Evolutionary conservation across 106 monocot species (phyloP).

Genomic region (Allium sativum): DNA sequence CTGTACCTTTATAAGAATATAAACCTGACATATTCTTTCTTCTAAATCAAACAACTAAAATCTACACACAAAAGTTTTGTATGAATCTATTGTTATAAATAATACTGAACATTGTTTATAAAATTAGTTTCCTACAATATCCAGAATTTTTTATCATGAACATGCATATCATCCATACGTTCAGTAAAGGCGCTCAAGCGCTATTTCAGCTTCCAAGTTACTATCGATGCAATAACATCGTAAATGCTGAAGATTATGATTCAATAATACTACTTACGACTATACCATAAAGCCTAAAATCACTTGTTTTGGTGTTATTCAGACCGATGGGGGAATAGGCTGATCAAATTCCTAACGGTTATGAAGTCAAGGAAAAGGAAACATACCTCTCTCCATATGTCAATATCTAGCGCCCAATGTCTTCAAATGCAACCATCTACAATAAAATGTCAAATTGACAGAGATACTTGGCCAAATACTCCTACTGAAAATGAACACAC

Average conservation of each 20-base stretch:
- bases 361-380: background rate
- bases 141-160: background rate
- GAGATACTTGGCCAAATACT: too few species aligned
- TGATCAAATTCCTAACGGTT: background rate
- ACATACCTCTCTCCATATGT: slow-evolving; percentile 84
- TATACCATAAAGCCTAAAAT: too few species aligned
- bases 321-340: too few species aligned
- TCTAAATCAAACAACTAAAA: too few species aligned
- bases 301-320: too few species aligned
- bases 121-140: slow-evolving; percentile 57
- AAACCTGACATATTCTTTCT: too few species aligned
- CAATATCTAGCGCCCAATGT: slow-evolving; percentile 81
- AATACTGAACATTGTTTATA: too few species aligned
- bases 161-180: background rate
- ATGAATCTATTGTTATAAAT: too few species aligned
- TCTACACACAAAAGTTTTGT: too few species aligned
- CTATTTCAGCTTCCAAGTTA: background rate
- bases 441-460: slow-evolving; percentile 1
- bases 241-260: too few species aligned
- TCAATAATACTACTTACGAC: too few species aligned
- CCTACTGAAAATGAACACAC: slow-evolving; percentile 14
- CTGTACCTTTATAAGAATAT: too few species aligned
- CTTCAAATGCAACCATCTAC: slow-evolving; percentile 85
- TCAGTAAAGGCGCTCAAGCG: background rate
- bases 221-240: background rate